Conservation (phyloP, 495 filamentous ascomycete species). For the Umbilicaria muhlenbergii region DNA sequence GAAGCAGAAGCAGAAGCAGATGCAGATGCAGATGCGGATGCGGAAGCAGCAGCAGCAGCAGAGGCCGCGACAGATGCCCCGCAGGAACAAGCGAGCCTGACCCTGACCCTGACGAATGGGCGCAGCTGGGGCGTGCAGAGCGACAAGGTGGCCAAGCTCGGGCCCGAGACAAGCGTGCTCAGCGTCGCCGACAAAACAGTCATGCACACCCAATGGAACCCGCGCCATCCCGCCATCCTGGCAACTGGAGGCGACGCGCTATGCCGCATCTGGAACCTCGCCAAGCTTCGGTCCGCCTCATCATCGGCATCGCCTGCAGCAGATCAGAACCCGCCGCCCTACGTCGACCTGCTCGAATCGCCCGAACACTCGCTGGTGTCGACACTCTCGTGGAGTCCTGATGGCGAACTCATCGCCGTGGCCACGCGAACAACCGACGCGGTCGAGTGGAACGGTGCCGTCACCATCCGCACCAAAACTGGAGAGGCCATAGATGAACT, state of each 20-base stretch:
- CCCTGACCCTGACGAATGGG: constrained; percentile 44
- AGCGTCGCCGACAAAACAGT: constrained; percentile 44
- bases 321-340: constrained; percentile 22
- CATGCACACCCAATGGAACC: constrained; percentile 63
- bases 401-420: constrained; percentile 51
- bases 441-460: constrained; percentile 26
- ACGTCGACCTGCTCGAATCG: constrained; percentile 10
- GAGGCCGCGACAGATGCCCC: constrained; percentile 23
- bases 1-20: no score
- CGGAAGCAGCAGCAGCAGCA: constrained; percentile 20
- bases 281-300: constrained; percentile 11
- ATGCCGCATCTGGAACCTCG: constrained; percentile 65
- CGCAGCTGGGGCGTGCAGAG: constrained; percentile 58
- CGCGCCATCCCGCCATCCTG: constrained; percentile 55
- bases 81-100: constrained; percentile 18
- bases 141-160: constrained; percentile 47
- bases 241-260: constrained; percentile 63
- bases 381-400: constrained; percentile 56
- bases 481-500: constrained; percentile 38
- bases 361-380: constrained; percentile 32
- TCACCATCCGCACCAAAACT: constrained; percentile 50
- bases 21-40: constrained; percentile 3
- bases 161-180: constrained; percentile 48
- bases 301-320: constrained; percentile 18
- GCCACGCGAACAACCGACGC: constrained; percentile 43